phyloP scores from a whole-genome alignment of 345 rosid species.

The Chamaenerion angustifolium region DNA sequence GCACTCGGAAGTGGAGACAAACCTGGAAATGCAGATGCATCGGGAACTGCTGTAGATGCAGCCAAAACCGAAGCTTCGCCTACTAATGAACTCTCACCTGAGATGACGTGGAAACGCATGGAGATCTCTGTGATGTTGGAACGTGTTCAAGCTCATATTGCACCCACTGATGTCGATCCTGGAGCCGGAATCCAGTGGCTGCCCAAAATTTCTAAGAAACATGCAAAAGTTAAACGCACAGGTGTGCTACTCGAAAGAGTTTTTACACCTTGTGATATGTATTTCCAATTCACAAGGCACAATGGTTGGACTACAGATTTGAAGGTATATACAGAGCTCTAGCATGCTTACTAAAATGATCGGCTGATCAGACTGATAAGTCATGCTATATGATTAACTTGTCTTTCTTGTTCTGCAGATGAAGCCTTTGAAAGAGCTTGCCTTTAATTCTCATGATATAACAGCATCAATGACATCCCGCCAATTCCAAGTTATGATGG shows the following conservation, averaged over 20 bases:
- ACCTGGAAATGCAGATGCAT: too few species aligned
- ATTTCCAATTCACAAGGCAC: conserved; percentile 81
- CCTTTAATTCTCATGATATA: conserved; percentile 73
- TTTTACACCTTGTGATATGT: conserved; percentile 99
- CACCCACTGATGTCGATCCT: conserved; percentile 99
- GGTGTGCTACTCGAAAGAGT: conserved; percentile 98
- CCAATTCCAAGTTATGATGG: conserved; percentile 94
- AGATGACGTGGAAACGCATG: conserved; percentile 84
- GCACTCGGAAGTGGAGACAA: conserved; percentile 35
- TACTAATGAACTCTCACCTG: conserved; percentile 67
- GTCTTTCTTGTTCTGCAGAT: conserved; percentile 37
- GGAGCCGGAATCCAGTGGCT: conserved; percentile 99
- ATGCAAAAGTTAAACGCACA: conserved; percentile 89
- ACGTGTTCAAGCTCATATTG: conserved; percentile 98
- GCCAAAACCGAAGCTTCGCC: conserved; percentile 27
- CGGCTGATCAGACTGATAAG: too few species aligned
- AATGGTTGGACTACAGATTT: conserved; percentile 93
- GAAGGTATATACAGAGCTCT: conserved; percentile 46
- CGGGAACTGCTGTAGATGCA: too few species aligned
- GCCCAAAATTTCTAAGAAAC: conserved; percentile 72
- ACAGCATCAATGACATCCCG: conserved; percentile 95
- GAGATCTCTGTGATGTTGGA: conserved; percentile 94
- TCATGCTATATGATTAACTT: neutral
- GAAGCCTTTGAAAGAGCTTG: conserved; percentile 93
- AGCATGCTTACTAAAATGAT: too few species aligned